Evolutionary conservation across 495 filamentous ascomycete species (phyloP).

Genomic region (Xylaria castorea): DNA sequence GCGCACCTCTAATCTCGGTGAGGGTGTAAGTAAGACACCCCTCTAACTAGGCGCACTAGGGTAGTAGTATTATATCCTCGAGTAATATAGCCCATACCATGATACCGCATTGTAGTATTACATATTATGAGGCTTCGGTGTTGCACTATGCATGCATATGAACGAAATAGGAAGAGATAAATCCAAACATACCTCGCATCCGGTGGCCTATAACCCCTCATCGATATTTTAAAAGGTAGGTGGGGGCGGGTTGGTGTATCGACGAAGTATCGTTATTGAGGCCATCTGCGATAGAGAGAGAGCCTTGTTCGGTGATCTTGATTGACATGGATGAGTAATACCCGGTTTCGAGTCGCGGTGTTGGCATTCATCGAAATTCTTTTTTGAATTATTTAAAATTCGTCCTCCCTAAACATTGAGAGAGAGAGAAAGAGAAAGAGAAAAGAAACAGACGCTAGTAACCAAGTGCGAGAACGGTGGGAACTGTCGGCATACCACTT

Average conservation of each 20-base stretch:
- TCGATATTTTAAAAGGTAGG: background rate
- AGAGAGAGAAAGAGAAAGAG: background rate
- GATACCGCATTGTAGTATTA: background rate
- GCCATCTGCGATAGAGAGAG: background rate
- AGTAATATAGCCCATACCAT: background rate
- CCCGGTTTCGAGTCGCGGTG: background rate
- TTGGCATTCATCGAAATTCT: background rate
- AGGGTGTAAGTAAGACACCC: background rate
- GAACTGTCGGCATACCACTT: background rate
- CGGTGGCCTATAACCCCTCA: background rate
- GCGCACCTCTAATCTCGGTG: conserved; percentile 1
- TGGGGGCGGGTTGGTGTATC: background rate
- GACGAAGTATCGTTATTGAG: background rate
- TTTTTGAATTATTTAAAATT: background rate
- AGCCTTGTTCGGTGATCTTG: background rate
- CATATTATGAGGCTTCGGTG: too few relatives aligned
- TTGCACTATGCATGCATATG: background rate
- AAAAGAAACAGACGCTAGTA: background rate
- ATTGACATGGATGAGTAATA: background rate
- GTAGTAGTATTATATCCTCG: background rate
- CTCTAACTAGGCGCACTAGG: background rate
- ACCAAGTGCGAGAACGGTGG: background rate
- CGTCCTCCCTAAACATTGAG: background rate
- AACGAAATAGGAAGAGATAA: background rate
- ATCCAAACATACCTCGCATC: background rate